Conservation (phyloP, 805 yeast species). For the Candida ipomoeae region DNA sequence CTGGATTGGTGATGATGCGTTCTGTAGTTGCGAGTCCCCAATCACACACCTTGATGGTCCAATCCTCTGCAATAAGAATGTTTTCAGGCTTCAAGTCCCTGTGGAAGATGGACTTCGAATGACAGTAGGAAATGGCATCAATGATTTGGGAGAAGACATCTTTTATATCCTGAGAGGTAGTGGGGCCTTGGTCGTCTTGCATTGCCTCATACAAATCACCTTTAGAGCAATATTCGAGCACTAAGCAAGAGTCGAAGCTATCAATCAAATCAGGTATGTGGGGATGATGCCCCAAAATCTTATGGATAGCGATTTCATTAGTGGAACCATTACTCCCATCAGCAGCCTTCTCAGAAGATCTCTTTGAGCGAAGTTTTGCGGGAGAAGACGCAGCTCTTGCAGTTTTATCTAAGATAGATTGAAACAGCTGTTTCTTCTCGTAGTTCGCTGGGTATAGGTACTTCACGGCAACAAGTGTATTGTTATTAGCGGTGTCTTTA, state of each 20-base stretch:
- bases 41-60: constrained; percentile 55
- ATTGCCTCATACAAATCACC: constrained; percentile 86
- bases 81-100: constrained; percentile 59
- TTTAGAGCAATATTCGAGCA: constrained; percentile 77
- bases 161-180: constrained; percentile 50
- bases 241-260: constrained; percentile 48
- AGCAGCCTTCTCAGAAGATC: constrained; percentile 8
- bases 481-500: constrained; percentile 49
- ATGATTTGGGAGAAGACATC: constrained; percentile 51
- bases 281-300: constrained; percentile 51
- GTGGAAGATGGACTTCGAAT: constrained; percentile 46
- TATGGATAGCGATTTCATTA: constrained; percentile 64
- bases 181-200: constrained; percentile 59
- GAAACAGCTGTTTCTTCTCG: constrained; percentile 21
- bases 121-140: constrained; percentile 50
- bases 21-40: constrained; percentile 57
- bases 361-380: constrained; percentile 26
- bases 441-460: constrained; percentile 63
- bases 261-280: constrained; percentile 46
- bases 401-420: constrained; percentile 14
- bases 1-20: constrained; percentile 50
- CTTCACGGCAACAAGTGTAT: constrained; percentile 74
- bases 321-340: constrained; percentile 49
- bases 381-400: constrained; percentile 34
- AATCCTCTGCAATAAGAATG: constrained; percentile 45